Conservation (phyloP, 805 yeast genomes). For the Danielozyma ontarioensis region DNA sequence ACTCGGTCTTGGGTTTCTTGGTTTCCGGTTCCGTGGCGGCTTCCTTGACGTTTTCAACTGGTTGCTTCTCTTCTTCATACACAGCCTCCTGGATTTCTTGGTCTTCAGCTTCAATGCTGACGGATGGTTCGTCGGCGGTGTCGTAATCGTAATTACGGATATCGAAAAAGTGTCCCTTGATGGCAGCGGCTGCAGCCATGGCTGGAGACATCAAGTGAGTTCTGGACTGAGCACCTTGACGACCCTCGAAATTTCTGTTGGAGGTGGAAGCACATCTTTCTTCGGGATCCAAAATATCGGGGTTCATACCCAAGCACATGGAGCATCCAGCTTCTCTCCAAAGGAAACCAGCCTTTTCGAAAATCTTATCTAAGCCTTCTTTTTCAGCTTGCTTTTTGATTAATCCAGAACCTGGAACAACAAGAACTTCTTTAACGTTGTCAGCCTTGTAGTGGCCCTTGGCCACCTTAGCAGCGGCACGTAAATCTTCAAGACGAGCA, state of each 20-base stretch:
- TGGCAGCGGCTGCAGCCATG: slow-evolving; percentile 99
- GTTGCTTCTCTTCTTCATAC: slow-evolving; percentile 65
- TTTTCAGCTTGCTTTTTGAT: slow-evolving; percentile 90
- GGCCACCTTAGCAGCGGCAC: slow-evolving; percentile 92
- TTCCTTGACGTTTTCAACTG: slow-evolving; percentile 54
- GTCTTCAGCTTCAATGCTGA: slow-evolving; percentile 44
- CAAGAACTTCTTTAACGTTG: slow-evolving; percentile 74
- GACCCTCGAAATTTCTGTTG: slow-evolving; percentile 97
- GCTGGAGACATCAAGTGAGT: slow-evolving; percentile 98
- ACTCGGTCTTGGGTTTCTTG: slow-evolving; percentile 10
- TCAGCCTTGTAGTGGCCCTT: slow-evolving; percentile 85
- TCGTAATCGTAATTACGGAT: slow-evolving; percentile 75
- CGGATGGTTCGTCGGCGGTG: slow-evolving; percentile 54
- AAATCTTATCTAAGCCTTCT: slow-evolving; percentile 91
- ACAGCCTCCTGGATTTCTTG: slow-evolving; percentile 64
- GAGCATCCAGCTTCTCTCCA: slow-evolving; percentile 99
- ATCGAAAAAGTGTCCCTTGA: slow-evolving; percentile 84
- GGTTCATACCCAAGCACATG: slow-evolving; percentile 99
- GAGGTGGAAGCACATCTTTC: slow-evolving; percentile 99
- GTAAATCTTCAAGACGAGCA: slow-evolving; percentile 93
- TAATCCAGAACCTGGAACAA: slow-evolving; percentile 97
- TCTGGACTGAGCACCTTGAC: slow-evolving; percentile 95
- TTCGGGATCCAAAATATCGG: slow-evolving; percentile 89
- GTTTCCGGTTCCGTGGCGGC: slow-evolving; percentile 45
- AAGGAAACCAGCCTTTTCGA: slow-evolving; percentile 88